A percentile compares a stretch with the other conserved stretches of the same genome.
These are phyloP conservation scores for Rutstroemia sp. DNA, from an alignment of 2,329 filamentous ascomycete genomes.

Conservation along the genomic window DNA sequence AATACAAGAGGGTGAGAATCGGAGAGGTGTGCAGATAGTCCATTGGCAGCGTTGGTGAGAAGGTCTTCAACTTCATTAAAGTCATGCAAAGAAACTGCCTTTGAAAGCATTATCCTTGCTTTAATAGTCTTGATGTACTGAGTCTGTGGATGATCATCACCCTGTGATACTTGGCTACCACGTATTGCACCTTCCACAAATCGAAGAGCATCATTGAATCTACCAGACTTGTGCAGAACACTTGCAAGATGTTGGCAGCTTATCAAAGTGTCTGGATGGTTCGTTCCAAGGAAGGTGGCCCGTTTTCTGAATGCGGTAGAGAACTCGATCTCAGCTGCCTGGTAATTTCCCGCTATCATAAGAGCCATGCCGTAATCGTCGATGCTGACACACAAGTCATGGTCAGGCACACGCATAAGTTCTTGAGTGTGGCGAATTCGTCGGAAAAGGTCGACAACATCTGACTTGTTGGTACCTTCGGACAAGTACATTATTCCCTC, in stretches of 20 bases:
- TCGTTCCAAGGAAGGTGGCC: conserved; percentile 14
- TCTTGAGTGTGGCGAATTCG: conserved; percentile 11
- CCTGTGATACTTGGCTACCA: conserved; percentile 17
- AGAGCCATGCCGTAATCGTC: conserved; percentile 10
- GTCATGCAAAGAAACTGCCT: conserved; percentile 15
- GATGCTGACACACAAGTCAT: conserved; percentile 4
- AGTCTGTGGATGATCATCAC: conserved; percentile 20
- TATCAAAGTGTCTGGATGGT: conserved; percentile 18
- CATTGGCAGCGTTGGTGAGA: conserved; percentile 15
- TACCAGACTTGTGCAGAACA: conserved; percentile 17
- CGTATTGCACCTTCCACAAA: conserved; percentile 18
- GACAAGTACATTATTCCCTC: conserved; percentile 18
- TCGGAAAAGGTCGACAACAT: conserved; percentile 13
- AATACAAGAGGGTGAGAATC: conserved; percentile 19
- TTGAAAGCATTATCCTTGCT: conserved; percentile 16
- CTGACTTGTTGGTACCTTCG: conserved; percentile 18
- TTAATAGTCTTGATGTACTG: conserved; percentile 19
- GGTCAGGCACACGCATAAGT: not conserved
- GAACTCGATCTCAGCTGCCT: conserved; percentile 16
- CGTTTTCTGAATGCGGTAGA: conserved; percentile 18
- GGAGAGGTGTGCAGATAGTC: conserved; percentile 13
- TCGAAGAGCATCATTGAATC: conserved; percentile 17
- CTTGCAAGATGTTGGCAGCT: conserved; percentile 19
- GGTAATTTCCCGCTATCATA: conserved; percentile 18
- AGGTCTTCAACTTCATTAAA: conserved; percentile 20